A percentile compares a stretch with the other conserved stretches of the same genome.
Conservation (phyloP, 1,139 yeast genomes). For the Pichia sp. region DNA sequence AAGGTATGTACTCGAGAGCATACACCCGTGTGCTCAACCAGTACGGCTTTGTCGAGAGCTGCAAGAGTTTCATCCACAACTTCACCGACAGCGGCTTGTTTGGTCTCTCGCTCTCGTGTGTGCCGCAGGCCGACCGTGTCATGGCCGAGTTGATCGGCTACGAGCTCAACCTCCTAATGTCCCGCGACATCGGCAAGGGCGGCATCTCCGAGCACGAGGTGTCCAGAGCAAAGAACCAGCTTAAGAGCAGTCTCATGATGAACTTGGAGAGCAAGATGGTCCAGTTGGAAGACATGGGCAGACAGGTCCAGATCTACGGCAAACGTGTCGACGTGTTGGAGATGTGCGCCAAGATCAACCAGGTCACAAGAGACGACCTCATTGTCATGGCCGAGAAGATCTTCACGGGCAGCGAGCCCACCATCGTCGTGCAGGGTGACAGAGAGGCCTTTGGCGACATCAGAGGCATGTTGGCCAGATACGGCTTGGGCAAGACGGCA, state of each 20-base stretch:
- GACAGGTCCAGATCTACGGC: slow-evolving; percentile 87
- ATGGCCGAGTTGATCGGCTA: slow-evolving; percentile 76
- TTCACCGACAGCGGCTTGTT: slow-evolving; percentile 88
- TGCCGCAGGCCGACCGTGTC: slow-evolving; percentile 81
- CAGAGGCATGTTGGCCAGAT: slow-evolving; percentile 55
- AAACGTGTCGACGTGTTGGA: slow-evolving; percentile 72
- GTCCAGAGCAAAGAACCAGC: slow-evolving; percentile 84
- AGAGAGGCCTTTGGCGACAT: slow-evolving; percentile 84
- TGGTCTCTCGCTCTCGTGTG: slow-evolving; percentile 81
- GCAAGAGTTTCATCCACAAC: slow-evolving; percentile 84
- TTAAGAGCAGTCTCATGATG: slow-evolving; percentile 85
- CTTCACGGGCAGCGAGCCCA: slow-evolving; percentile 74
- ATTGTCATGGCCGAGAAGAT: slow-evolving; percentile 71
- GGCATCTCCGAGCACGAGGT: slow-evolving; percentile 71
- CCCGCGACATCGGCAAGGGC: slow-evolving; percentile 49
- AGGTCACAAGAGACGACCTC: slow-evolving; percentile 62
- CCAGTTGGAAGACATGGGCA: slow-evolving; percentile 88
- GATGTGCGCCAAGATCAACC: slow-evolving; percentile 75
- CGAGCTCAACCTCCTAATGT: slow-evolving; percentile 65
- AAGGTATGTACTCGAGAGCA: slow-evolving; percentile 95
- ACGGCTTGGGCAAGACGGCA: slow-evolving; percentile 58
- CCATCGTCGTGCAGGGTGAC: slow-evolving; percentile 86
- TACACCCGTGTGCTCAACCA: slow-evolving; percentile 89
- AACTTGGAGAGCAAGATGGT: slow-evolving; percentile 89
- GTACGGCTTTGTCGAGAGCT: slow-evolving; percentile 86